Base-by-base conservation (phyloP, 805 yeast genomes). In the Hyphopichia homilentoma region DNA sequence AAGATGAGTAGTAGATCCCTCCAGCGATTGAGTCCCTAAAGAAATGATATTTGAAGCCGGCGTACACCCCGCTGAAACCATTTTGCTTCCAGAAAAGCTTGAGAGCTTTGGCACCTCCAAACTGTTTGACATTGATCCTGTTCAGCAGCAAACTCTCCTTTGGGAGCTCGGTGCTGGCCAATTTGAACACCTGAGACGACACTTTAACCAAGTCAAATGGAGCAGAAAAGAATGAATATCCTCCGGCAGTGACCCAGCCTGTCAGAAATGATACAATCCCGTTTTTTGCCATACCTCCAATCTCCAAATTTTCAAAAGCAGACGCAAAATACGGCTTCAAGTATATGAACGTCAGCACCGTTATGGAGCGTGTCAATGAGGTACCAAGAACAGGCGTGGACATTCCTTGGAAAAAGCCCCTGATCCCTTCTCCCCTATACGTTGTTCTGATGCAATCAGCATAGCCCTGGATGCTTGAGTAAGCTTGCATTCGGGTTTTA, bases 201-300 rank as follows among this genome's bases (percentile, higher is more conserved):
- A 82, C 64, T 52, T 84, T 84, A 26, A 84, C 75, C 56, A 82
- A 70, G 52, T 83, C 93, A 50, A 83, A 82, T 3, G 93, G 93
- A 41, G 85, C 79, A 2, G 83, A 79, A 47, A 75, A 71, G 4
- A 65, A 20, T 3, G 82, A 66, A 14, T 80, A 72, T 4, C 61
- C 44, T 5, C 70, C 69, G 5, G 89, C 90, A 0, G 87, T 73
- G 0, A 72, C 40, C 2, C 70, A 55, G 4, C 90, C 93, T 1
- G 86, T 62, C 1, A 57, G 29, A 28, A 73, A 60, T 16, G 68
- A 48, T 18, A 68, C 47, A 21, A 79, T 70, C 14, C 70, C 50
- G 48, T 65, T 21, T 12, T 16, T 22, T 5, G 23, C 7, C 21
- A 23, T 8, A 8, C 21, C 7, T 16, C 24, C 18, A 16, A 13